A percentile compares a stretch with the other conserved stretches of the same genome.
Evolutionary conservation across 768 basidiomycete species (phyloP).

Genomic region (Paxillus rubicundulus): DNA sequence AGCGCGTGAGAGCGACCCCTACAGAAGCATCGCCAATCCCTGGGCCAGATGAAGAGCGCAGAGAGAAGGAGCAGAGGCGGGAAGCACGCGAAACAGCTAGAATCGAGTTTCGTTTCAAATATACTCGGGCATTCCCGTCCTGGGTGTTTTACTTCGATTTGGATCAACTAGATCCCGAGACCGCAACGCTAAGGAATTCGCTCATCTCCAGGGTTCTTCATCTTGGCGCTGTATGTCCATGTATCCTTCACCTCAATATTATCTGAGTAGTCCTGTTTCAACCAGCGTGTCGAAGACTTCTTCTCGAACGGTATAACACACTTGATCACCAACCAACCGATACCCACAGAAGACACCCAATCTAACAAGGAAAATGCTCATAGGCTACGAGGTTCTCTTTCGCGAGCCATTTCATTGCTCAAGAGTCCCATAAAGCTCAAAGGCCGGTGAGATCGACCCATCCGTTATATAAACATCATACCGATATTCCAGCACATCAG

Average conservation of each 20-base stretch:
- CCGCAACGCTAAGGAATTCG: slow-evolving; percentile 33
- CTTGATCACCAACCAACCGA: slow-evolving; percentile 66
- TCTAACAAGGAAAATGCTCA: slow-evolving; percentile 69
- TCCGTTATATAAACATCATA: background rate
- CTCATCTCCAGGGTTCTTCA: slow-evolving; percentile 57
- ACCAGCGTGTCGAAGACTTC: slow-evolving; percentile 81
- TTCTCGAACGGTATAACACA: slow-evolving; percentile 87
- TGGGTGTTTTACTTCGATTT: slow-evolving; percentile 88
- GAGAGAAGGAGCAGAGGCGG: slow-evolving; percentile 46
- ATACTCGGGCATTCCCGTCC: slow-evolving; percentile 76
- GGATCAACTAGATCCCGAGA: slow-evolving; percentile 41
- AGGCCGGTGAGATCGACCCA: slow-evolving; percentile 46
- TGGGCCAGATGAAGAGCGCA: slow-evolving; percentile 37
- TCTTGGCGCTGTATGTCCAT: slow-evolving; percentile 72
- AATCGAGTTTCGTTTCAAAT: slow-evolving; percentile 79
- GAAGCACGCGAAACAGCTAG: slow-evolving; percentile 55
- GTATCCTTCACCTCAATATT: background rate
- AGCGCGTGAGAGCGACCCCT: slow-evolving; percentile 43
- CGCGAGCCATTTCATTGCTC: slow-evolving; percentile 31
- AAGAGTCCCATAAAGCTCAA: slow-evolving; percentile 68
- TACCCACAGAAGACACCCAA: slow-evolving; percentile 33
- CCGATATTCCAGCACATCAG: slow-evolving; percentile 14
- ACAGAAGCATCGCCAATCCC: slow-evolving; percentile 20
- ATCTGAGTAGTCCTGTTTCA: slow-evolving; percentile 1
- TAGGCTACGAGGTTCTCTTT: slow-evolving; percentile 27